phyloP scores from a whole-genome alignment of 352 stramenopile species.

The Pythium sukuiense region DNA sequence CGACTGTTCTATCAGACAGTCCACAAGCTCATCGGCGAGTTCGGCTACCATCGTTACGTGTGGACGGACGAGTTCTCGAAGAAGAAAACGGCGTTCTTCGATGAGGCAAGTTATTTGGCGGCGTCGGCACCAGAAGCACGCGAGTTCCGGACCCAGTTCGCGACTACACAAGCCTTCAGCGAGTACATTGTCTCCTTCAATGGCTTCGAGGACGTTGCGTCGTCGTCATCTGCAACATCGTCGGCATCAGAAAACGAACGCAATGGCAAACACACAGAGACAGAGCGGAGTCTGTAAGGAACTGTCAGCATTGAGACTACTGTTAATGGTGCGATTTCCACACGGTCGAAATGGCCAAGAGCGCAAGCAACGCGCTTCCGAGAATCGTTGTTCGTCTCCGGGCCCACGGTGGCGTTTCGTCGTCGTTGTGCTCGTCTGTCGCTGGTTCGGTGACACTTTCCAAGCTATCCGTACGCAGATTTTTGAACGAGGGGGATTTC shows the following conservation, averaged over 20 bases:
- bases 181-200: conserved; percentile 84
- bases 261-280: conserved; percentile 10
- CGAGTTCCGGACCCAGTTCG: conserved; percentile 84
- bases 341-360: conserved; percentile 12
- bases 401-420: not conserved
- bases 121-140: conserved; percentile 70
- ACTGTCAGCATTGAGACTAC: not conserved
- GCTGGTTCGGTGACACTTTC: conserved; percentile 7
- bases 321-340: conserved; percentile 17
- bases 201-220: conserved; percentile 65
- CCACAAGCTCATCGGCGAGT: conserved; percentile 74
- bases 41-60: conserved; percentile 82
- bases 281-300: conserved; percentile 10
- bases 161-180: conserved; percentile 82
- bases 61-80: conserved; percentile 86
- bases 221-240: conserved; percentile 13
- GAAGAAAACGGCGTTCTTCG: conserved; percentile 79
- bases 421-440: not conserved
- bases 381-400: conserved; percentile 16
- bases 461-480: conserved; percentile 16
- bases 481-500: conserved; percentile 15
- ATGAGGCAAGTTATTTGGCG: conserved; percentile 84
- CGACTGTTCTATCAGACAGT: conserved; percentile 65
- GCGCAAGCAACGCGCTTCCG: conserved; percentile 13
- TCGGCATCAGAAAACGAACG: conserved; percentile 1